Conservation (phyloP, 192 early-diverging fungal genomes). For the Spizellomyces sp. region DNA sequence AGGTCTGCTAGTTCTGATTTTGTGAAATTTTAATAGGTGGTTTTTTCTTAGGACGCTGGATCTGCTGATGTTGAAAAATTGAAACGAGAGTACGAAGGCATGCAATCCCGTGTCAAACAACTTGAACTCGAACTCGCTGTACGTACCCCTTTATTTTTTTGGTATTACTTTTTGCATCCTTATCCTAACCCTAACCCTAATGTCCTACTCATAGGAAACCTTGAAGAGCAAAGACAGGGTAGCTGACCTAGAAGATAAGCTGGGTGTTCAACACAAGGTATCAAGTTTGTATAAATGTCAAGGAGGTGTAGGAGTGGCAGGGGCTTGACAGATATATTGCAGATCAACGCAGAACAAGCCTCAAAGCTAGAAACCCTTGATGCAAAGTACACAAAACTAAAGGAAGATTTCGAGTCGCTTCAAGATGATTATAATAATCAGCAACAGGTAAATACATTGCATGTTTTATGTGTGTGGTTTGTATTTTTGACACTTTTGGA, state of each 20-base stretch:
- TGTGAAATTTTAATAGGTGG: background rate
- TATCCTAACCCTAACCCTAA: no score
- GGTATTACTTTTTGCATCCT: background rate
- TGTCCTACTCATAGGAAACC: constrained; percentile 14
- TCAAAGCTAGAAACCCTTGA: constrained; percentile 23
- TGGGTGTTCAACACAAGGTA: constrained; percentile 24
- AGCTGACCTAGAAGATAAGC: constrained; percentile 26
- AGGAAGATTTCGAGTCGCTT: constrained; percentile 63
- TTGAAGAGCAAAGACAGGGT: constrained; percentile 20
- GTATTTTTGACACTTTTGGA: background rate
- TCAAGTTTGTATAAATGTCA: no score
- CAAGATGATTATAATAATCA: constrained; percentile 75
- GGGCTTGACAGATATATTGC: background rate
- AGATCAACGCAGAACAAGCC: constrained; percentile 34
- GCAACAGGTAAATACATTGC: constrained; percentile 58
- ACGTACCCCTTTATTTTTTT: background rate
- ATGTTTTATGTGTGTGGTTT: background rate
- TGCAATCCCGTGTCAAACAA: constrained; percentile 31
- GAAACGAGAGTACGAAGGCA: constrained; percentile 35
- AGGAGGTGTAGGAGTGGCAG: background rate
- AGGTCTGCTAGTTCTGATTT: background rate
- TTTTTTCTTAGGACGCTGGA: background rate
- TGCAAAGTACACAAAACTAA: constrained; percentile 47
- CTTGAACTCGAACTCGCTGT: constrained; percentile 32
- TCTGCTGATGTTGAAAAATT: constrained; percentile 27